Percentiles rank a stretch among this genome's conserved stretches.
Conservation (phyloP, 2,329 filamentous ascomycete genomes). For the Xylaria multiplex region DNA sequence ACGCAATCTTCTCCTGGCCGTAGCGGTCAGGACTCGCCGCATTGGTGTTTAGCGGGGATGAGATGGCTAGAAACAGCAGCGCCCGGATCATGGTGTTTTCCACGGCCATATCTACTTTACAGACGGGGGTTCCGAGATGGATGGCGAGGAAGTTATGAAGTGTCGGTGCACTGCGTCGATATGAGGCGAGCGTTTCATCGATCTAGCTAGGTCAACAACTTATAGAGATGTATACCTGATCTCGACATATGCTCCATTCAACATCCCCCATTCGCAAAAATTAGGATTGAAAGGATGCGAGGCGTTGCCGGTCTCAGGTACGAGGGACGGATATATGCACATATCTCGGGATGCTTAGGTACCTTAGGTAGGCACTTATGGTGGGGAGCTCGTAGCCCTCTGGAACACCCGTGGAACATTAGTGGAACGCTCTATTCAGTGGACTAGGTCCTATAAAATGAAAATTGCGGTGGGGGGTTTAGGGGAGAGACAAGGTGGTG, state of each 20-base stretch:
- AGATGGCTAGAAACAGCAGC: conserved; percentile 36
- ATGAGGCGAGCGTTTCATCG: background rate
- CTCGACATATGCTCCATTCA: background rate
- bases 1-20: conserved; percentile 48
- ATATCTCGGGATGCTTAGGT: background rate
- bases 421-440: background rate
- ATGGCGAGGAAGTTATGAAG: conserved; percentile 6
- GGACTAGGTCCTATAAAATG: background rate
- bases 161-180: conserved; percentile 8
- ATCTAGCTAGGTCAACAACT: background rate
- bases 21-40: conserved; percentile 39
- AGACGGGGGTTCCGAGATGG: background rate
- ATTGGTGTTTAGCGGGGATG: conserved; percentile 27
- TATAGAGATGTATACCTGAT: no score
- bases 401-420: conserved; percentile 6
- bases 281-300: background rate
- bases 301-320: background rate
- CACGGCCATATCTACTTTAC: conserved; percentile 21
- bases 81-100: conserved; percentile 6
- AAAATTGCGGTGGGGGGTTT: background rate
- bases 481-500: background rate
- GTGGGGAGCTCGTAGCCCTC: background rate
- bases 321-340: background rate
- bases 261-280: background rate
- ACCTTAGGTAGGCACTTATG: background rate